Evolutionary conservation across 495 filamentous ascomycete genomes (phyloP).

Genomic region (Halenospora varia): DNA sequence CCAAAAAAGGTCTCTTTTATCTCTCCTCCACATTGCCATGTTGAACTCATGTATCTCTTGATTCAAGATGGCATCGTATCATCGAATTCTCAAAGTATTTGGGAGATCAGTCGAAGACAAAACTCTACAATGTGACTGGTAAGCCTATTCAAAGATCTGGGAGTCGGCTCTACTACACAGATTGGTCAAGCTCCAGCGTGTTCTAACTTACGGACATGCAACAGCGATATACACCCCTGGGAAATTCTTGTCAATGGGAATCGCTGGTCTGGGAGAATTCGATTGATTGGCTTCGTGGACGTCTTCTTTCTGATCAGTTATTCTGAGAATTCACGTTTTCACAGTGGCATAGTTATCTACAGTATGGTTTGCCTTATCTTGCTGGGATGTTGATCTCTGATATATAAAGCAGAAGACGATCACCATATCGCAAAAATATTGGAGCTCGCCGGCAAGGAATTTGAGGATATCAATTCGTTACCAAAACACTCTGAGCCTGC

Average conservation of each 20-base stretch:
- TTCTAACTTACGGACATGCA: conserved; percentile 4
- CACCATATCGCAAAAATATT: conserved; percentile 30
- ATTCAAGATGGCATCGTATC: conserved; percentile 36
- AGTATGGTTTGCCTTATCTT: conserved; percentile 25
- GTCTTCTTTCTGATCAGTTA: conserved; percentile 40
- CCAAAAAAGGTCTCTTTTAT: neutral
- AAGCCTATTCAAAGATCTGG: conserved; percentile 9
- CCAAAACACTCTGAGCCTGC: neutral
- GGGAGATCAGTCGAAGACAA: conserved; percentile 33
- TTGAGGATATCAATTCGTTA: conserved; percentile 12
- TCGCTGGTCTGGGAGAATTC: conserved; percentile 35
- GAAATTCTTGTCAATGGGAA: conserved; percentile 37
- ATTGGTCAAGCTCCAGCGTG: neutral
- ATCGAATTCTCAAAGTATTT: conserved; percentile 36
- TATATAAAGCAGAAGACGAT: conserved; percentile 33
- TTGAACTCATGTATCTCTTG: neutral
- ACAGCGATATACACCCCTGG: conserved; percentile 39
- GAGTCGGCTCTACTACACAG: neutral
- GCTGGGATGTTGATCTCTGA: neutral
- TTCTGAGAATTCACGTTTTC: conserved; percentile 33
- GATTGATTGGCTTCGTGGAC: conserved; percentile 39
- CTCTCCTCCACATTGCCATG: neutral
- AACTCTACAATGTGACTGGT: conserved; percentile 36
- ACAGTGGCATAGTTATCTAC: conserved; percentile 36
- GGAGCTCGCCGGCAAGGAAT: conserved; percentile 4